A percentile compares a stretch with the other conserved stretches of the same genome.
Conservation (phyloP, 164 flowering plant species). For the Chimonanthus salicifolius region DNA sequence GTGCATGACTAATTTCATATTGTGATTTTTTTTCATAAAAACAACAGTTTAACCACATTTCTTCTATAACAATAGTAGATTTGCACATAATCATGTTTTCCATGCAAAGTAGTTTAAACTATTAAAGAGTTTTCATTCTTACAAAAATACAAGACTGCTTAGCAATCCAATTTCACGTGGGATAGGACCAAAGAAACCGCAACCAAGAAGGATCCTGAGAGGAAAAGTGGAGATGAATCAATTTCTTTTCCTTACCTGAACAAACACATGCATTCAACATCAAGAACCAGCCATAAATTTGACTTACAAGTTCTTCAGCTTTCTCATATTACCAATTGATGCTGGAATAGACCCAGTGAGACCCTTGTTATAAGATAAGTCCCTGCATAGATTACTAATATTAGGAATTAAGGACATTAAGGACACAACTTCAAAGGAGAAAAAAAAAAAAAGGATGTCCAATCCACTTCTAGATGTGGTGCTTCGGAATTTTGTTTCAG, state of each 20-base stretch:
- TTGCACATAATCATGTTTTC: neutral
- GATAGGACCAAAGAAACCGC: conserved; percentile 66
- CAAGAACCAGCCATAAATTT: neutral
- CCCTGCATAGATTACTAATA: conserved; percentile 43
- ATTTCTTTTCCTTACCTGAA: neutral
- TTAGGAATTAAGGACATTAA: neutral
- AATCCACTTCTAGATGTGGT: neutral
- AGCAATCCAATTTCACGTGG: conserved; percentile 74
- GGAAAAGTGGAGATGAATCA: neutral
- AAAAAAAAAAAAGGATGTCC: too few relatives aligned
- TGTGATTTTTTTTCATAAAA: too few relatives aligned
- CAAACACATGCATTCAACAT: neutral
- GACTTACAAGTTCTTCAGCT: neutral
- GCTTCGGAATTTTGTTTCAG: neutral
- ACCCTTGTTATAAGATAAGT: conserved; percentile 65
- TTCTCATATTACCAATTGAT: conserved; percentile 42
- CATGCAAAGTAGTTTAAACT: too few relatives aligned
- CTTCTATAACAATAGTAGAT: neutral
- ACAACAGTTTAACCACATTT: too few relatives aligned
- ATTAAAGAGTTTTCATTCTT: conserved; percentile 19
- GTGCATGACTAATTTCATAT: neutral
- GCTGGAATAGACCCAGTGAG: conserved; percentile 65
- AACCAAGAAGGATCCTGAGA: conserved; percentile 72
- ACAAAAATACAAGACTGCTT: conserved; percentile 62
- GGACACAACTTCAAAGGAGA: too few relatives aligned